These are phyloP conservation scores for Circinella umbellata DNA, from an alignment of 371 early-diverging fungal genomes.

Conservation along the genomic window DNA sequence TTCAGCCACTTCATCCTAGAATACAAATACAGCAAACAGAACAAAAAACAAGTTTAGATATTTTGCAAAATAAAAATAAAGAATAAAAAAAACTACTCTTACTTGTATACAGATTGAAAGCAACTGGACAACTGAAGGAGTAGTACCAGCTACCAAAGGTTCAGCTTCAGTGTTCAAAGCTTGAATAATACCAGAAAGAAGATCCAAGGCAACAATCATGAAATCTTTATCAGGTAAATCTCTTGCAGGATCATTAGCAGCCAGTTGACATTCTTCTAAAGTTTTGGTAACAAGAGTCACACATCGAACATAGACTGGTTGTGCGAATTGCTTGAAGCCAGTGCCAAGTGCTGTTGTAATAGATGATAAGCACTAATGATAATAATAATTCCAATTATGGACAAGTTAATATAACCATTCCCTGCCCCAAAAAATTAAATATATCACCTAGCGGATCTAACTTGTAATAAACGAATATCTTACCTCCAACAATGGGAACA, in stretches of 20 bases:
- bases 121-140: conserved; percentile 77
- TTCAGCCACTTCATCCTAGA: conserved; percentile 76
- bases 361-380: conserved; percentile 79
- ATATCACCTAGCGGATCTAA: too few relatives aligned
- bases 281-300: conserved; percentile 80
- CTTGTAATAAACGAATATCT: too few relatives aligned
- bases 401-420: not conserved
- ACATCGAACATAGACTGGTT: conserved; percentile 86
- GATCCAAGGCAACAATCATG: conserved; percentile 93
- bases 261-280: conserved; percentile 68
- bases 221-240: conserved; percentile 91
- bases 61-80: conserved; percentile 68
- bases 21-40: not conserved
- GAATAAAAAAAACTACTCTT: conserved; percentile 17
- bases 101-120: conserved; percentile 81
- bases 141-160: conserved; percentile 71
- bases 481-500: conserved; percentile 91
- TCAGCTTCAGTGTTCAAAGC: conserved; percentile 82
- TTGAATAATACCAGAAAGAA: conserved; percentile 91
- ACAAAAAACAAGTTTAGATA: conserved; percentile 60
- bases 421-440: too few relatives aligned
- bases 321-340: conserved; percentile 84
- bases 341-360: conserved; percentile 86
- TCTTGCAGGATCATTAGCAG: conserved; percentile 60
- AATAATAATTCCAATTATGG: not conserved